phyloP scores from a whole-genome alignment of 352 stramenopile genomes.

The Phytophthora idaei region DNA sequence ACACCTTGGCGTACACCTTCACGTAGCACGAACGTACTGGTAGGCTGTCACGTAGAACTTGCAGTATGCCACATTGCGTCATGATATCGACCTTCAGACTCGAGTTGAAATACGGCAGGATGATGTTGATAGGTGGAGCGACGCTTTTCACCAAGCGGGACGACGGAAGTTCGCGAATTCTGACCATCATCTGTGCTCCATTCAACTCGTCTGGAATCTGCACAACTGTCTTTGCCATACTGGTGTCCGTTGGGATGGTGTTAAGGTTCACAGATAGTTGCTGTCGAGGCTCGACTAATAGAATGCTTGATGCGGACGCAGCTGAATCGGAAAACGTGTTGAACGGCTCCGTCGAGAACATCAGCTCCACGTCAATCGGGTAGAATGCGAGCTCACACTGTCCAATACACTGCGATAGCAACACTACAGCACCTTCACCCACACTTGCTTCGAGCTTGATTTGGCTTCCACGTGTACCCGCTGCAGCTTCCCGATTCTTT shows the following conservation, averaged over 20 bases:
- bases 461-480: constrained; percentile 4
- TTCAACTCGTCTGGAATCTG: constrained; percentile 37
- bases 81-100: constrained; percentile 47
- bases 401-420: constrained; percentile 40
- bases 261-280: constrained; percentile 38
- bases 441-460: constrained; percentile 43
- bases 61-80: constrained; percentile 55
- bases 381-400: constrained; percentile 59
- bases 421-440: constrained; percentile 26
- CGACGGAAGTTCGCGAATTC: constrained; percentile 37
- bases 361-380: constrained; percentile 68
- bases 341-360: constrained; percentile 73
- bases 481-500: background rate
- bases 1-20: constrained; percentile 68
- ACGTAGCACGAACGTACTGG: constrained; percentile 65
- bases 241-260: constrained; percentile 2
- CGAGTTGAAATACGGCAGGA: constrained; percentile 57
- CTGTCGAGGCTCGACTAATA: constrained; percentile 54
- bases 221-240: constrained; percentile 26
- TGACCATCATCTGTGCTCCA: constrained; percentile 54
- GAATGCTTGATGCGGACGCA: constrained; percentile 41
- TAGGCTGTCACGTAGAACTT: constrained; percentile 48
- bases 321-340: constrained; percentile 46
- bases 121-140: constrained; percentile 43
- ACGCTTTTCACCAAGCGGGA: constrained; percentile 33